Evolutionary conservation across 2,329 filamentous ascomycete species (phyloP).

Genomic region (Fusarium transvaalense): DNA sequence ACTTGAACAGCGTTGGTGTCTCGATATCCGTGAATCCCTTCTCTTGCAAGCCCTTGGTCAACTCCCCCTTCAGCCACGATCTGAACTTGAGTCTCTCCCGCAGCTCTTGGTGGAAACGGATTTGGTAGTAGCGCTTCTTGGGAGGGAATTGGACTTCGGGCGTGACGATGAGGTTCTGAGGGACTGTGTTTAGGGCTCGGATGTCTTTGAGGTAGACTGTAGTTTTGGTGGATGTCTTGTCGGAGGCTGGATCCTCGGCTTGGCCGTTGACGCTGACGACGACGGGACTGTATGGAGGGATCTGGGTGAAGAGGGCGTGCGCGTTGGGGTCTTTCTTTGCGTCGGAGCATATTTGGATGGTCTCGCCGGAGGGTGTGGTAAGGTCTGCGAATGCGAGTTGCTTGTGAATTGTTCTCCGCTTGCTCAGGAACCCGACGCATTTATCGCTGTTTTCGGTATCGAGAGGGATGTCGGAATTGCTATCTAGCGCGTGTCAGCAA

Average conservation of each 20-base stretch:
- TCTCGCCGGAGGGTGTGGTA: constrained; percentile 54
- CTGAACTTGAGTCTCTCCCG: constrained; percentile 78
- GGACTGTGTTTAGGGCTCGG: constrained; percentile 52
- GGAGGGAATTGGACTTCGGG: constrained; percentile 79
- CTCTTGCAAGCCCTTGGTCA: constrained; percentile 66
- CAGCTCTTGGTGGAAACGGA: constrained; percentile 79
- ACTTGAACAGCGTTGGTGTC: constrained; percentile 96
- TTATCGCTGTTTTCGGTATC: constrained; percentile 32
- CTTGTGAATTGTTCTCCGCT: constrained; percentile 74
- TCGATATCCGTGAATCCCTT: constrained; percentile 83
- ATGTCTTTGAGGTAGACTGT: constrained; percentile 75
- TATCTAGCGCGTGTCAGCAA: constrained; percentile 43
- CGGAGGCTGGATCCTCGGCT: constrained; percentile 38
- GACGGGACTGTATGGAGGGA: constrained; percentile 67
- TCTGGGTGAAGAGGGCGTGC: constrained; percentile 59
- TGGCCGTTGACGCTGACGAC: constrained; percentile 58
- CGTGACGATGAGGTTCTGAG: constrained; percentile 79
- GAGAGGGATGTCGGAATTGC: constrained; percentile 41
- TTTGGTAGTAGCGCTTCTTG: constrained; percentile 83
- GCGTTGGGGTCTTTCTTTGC: constrained; percentile 52
- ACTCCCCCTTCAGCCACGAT: constrained; percentile 66
- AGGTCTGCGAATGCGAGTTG: constrained; percentile 77
- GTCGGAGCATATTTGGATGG: constrained; percentile 61
- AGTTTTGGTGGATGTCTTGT: constrained; percentile 54
- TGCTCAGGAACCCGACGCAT: constrained; percentile 75